phyloP scores from a whole-genome alignment of 768 basidiomycete species.

The Cystofilobasidium ferigula region DNA sequence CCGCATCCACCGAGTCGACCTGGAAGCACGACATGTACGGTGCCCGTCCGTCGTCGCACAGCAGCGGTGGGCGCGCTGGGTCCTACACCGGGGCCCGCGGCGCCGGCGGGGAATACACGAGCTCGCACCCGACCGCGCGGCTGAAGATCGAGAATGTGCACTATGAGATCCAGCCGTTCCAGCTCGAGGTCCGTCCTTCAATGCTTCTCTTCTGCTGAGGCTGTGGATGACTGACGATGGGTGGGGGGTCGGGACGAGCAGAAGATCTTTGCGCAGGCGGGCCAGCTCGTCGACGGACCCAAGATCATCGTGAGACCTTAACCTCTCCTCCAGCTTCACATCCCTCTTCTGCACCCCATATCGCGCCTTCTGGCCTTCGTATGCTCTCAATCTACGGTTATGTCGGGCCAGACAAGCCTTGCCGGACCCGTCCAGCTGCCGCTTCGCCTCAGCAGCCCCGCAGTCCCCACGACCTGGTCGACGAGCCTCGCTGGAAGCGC shows the following conservation, averaged over 20 bases:
- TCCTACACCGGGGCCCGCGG: neutral
- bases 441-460: too few relatives aligned
- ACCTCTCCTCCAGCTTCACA: neutral
- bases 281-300: conserved; percentile 23
- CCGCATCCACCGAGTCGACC: conserved; percentile 2
- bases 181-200: conserved; percentile 11
- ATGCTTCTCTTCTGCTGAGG: neutral
- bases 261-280: conserved; percentile 19
- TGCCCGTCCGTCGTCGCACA: neutral
- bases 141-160: conserved; percentile 21
- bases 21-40: conserved; percentile 22
- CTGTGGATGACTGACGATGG: neutral
- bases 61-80: too few relatives aligned
- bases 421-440: too few relatives aligned
- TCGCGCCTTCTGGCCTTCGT: neutral
- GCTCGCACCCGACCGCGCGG: conserved; percentile 7
- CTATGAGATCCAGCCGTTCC: conserved; percentile 20
- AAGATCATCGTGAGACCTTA: conserved; percentile 18
- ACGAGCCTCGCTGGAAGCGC: too few relatives aligned
- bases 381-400: too few relatives aligned
- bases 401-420: too few relatives aligned
- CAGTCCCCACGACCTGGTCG: too few relatives aligned
- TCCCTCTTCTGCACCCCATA: neutral
- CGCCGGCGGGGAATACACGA: neutral
- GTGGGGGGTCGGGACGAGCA: too few relatives aligned